Conservation (phyloP, 352 stramenopile genomes). For the Globisporangium recalcitrans region DNA sequence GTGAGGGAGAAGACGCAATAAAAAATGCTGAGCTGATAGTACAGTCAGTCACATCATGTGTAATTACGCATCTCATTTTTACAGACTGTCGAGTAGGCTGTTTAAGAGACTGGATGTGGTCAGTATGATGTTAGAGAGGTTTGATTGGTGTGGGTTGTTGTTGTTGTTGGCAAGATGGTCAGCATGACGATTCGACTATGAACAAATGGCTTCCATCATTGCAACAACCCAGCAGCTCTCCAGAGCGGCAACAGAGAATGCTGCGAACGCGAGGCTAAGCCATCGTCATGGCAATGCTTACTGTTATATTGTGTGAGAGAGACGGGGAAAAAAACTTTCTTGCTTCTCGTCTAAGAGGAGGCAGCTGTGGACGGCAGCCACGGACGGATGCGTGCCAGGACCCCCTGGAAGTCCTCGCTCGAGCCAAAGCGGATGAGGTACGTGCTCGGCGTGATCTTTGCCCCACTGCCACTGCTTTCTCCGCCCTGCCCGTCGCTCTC, state of each 20-base stretch:
- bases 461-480: not conserved
- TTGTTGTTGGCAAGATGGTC: not conserved
- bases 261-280: too few relatives aligned
- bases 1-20: not conserved
- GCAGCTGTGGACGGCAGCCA: constrained; percentile 26
- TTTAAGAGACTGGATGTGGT: not conserved
- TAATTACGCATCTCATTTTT: not conserved
- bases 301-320: constrained; percentile 4
- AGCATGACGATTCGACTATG: not conserved
- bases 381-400: constrained; percentile 40
- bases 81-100: not conserved
- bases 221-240: not conserved
- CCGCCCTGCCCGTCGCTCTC: constrained; percentile 13
- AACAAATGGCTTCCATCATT: not conserved
- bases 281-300: not conserved
- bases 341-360: constrained; percentile 12
- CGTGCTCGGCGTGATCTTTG: constrained; percentile 55
- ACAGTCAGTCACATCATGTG: not conserved
- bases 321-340: not conserved
- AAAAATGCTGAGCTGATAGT: not conserved
- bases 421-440: constrained; percentile 64
- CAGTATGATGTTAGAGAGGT: not conserved
- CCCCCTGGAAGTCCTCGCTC: constrained; percentile 51
- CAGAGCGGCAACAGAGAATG: too few relatives aligned
- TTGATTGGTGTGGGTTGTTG: not conserved